Percentiles rank a stretch among this genome's conserved stretches.
Conservation (phyloP, 2,329 filamentous ascomycete species). For the Hirsutella minnesotensis region DNA sequence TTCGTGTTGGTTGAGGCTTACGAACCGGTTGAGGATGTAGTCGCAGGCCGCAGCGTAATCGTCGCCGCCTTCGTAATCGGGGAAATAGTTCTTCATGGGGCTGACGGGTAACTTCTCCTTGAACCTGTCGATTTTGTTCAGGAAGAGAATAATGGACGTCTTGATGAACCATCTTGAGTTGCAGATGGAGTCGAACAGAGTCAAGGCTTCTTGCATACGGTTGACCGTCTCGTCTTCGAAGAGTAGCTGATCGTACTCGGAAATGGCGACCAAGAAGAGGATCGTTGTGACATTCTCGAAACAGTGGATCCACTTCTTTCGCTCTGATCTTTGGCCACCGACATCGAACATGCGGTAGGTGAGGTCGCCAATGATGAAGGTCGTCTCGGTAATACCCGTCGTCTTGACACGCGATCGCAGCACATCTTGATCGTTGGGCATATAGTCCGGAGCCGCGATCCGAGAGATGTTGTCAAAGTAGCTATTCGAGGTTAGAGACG, state of each 20-base stretch:
- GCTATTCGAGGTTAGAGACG: conserved; percentile 37
- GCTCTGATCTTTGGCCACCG: conserved; percentile 86
- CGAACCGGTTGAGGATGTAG: conserved; percentile 98
- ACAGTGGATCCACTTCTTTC: conserved; percentile 99
- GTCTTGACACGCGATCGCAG: conserved; percentile 95
- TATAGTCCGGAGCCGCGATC: conserved; percentile 82
- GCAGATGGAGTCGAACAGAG: conserved; percentile 77
- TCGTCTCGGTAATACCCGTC: conserved; percentile 93
- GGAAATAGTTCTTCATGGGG: conserved; percentile 83
- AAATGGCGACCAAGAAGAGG: conserved; percentile 92
- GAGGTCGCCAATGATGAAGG: conserved; percentile 87
- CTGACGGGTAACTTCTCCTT: conserved; percentile 74
- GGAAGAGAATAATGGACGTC: conserved; percentile 78
- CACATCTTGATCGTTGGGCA: conserved; percentile 91
- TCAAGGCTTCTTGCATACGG: conserved; percentile 83
- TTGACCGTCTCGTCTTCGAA: conserved; percentile 96
- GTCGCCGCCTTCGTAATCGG: conserved; percentile 86
- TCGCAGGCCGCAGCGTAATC: conserved; percentile 95
- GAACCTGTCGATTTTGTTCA: conserved; percentile 86
- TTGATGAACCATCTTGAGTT: conserved; percentile 87
- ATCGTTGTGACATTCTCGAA: conserved; percentile 97
- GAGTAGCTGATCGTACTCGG: conserved; percentile 89
- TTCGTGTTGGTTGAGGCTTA: conserved; percentile 96
- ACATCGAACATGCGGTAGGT: conserved; percentile 98
- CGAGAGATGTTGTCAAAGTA: conserved; percentile 94